phyloP scores from a whole-genome alignment of 2,329 filamentous ascomycete genomes.

The Scytalidium lignicola region DNA sequence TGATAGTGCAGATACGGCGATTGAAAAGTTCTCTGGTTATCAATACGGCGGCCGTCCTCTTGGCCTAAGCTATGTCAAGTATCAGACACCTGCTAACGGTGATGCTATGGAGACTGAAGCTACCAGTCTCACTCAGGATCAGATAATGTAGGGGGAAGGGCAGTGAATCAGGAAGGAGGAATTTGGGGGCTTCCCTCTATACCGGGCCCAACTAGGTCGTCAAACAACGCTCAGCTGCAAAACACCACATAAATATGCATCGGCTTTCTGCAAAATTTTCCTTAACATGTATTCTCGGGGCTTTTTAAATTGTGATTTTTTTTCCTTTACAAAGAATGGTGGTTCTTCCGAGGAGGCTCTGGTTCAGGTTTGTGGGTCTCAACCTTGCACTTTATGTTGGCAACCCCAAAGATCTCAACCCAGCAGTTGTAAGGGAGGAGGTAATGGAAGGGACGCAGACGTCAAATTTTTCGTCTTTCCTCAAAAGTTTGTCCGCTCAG shows the following conservation, averaged over 20 bases:
- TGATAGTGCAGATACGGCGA: constrained; percentile 86
- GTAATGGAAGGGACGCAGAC: background rate
- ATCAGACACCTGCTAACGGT: constrained; percentile 60
- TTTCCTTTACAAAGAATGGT: background rate
- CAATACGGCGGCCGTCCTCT: constrained; percentile 94
- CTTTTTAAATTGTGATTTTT: background rate
- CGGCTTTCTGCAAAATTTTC: background rate
- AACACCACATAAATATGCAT: background rate
- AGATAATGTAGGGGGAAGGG: constrained; percentile 81
- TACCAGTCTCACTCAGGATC: constrained; percentile 83
- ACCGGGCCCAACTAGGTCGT: background rate
- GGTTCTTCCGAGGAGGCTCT: background rate
- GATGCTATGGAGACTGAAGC: constrained; percentile 78
- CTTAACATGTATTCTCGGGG: background rate
- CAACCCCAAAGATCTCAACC: background rate
- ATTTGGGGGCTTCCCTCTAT: background rate
- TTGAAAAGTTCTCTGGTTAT: constrained; percentile 96
- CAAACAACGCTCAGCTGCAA: background rate
- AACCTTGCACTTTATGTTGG: background rate
- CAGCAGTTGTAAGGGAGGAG: background rate
- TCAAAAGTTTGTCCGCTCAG: background rate
- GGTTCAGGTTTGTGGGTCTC: background rate
- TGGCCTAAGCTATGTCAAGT: constrained; percentile 90
- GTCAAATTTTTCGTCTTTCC: background rate
- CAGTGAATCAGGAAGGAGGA: background rate